Evolutionary conservation across 208 protist species (phyloP).

Genomic region (Trichomonas vaginalis): DNA sequence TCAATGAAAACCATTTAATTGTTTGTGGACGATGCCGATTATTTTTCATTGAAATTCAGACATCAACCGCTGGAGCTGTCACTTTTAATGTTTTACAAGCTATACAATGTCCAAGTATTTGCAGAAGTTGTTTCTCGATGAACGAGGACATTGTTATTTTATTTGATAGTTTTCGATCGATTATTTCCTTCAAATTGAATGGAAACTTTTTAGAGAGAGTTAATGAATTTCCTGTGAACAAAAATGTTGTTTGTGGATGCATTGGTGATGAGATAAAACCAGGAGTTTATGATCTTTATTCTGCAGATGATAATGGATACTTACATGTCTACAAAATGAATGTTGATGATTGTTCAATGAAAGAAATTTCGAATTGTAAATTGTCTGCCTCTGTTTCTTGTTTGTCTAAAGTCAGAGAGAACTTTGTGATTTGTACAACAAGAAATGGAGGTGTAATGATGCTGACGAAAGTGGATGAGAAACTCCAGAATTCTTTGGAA

Average conservation of each 20-base stretch:
- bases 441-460: background rate
- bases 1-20: background rate
- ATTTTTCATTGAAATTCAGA: background rate
- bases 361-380: background rate
- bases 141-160: background rate
- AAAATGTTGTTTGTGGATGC: background rate
- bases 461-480: background rate
- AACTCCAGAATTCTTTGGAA: background rate
- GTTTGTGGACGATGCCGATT: background rate
- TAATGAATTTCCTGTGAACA: background rate
- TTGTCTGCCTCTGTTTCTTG: background rate
- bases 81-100: background rate
- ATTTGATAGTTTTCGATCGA: background rate
- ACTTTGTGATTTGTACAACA: background rate
- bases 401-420: background rate
- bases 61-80: background rate
- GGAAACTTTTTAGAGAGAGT: background rate
- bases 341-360: background rate
- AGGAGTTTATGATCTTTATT: background rate
- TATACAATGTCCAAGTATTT: background rate
- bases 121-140: background rate
- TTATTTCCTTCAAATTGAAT: background rate
- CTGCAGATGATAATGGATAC: background rate
- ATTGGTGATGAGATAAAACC: background rate
- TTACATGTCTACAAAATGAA: background rate